Conservation (phyloP, 2,329 filamentous ascomycete genomes). For the Grosmannia penicillata region DNA sequence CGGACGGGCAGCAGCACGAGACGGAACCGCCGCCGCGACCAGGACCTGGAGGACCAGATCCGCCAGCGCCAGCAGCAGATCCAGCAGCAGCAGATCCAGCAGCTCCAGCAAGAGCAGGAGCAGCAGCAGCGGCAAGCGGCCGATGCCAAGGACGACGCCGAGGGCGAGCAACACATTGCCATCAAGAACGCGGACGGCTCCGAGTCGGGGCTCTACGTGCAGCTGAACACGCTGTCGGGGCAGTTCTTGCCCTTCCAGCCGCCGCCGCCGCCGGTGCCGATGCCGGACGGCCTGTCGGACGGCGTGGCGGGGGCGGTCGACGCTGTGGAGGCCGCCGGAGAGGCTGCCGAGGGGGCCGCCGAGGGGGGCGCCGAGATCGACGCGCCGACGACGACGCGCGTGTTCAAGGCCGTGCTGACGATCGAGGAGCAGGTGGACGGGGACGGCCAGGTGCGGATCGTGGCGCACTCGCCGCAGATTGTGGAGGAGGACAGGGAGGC, state of each 20-base stretch:
- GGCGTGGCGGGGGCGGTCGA: conserved; percentile 19
- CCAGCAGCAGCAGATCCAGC: conserved; percentile 2
- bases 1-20: conserved; percentile 20
- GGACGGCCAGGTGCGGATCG: conserved; percentile 43
- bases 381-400: no score
- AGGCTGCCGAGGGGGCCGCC: conserved; percentile 16
- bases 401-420: conserved; percentile 50
- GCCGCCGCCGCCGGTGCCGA: conserved; percentile 62
- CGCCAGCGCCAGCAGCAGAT: conserved; percentile 8
- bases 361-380: conserved; percentile 16
- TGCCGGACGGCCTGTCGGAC: conserved; percentile 13
- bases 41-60: conserved; percentile 1
- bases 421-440: conserved; percentile 51
- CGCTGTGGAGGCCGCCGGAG: conserved; percentile 21
- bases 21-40: neutral
- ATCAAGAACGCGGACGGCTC: conserved; percentile 41
- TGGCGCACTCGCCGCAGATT: conserved; percentile 44
- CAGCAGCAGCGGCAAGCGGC: conserved; percentile 23
- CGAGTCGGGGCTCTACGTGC: conserved; percentile 45
- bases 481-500: conserved; percentile 24
- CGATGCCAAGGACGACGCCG: conserved; percentile 30
- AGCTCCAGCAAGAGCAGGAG: neutral
- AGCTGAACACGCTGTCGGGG: conserved; percentile 53
- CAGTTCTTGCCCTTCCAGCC: conserved; percentile 69
- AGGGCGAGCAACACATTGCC: no score